Conservation (phyloP, 805 yeast species). For the Saturnispora besseyi region DNA sequence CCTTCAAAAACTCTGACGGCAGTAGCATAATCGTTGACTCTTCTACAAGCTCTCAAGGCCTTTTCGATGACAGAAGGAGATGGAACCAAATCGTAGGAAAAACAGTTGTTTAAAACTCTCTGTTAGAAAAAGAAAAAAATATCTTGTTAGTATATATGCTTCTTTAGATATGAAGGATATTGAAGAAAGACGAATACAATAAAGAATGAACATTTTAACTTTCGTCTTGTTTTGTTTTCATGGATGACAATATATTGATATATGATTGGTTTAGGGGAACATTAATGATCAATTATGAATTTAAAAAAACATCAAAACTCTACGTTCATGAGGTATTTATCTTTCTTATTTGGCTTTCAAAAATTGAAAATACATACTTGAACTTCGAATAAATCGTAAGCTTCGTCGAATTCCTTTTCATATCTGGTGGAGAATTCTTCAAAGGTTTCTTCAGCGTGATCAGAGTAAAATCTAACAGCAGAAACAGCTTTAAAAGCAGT, state of each 20-base stretch:
- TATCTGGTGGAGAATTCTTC: slow-evolving; percentile 87
- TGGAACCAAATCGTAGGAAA: slow-evolving; percentile 97
- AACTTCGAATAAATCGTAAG: slow-evolving; percentile 79
- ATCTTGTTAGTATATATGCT: slow-evolving; percentile 20
- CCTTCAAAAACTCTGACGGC: slow-evolving; percentile 99
- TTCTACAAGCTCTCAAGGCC: slow-evolving; percentile 96
- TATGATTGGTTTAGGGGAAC: neutral
- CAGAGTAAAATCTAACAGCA: slow-evolving; percentile 57
- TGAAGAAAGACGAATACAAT: too few relatives aligned
- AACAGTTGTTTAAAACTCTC: slow-evolving; percentile 95
- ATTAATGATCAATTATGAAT: neutral
- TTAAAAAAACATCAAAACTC: neutral
- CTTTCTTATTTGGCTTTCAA: neutral
- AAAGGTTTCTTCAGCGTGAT: slow-evolving; percentile 83
- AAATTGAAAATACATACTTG: slow-evolving; percentile 32
- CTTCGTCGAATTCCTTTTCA: slow-evolving; percentile 94
- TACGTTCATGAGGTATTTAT: neutral
- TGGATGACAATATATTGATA: neutral
- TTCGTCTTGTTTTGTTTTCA: neutral
- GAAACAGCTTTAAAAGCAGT: slow-evolving; percentile 11
- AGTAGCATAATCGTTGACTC: slow-evolving; percentile 97
- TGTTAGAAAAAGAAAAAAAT: slow-evolving; percentile 27
- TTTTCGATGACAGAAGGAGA: slow-evolving; percentile 93
- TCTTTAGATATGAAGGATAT: too few relatives aligned
- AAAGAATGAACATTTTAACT: too few relatives aligned